These are phyloP conservation scores for Alternaria metachromatica DNA, from an alignment of 2,329 filamentous ascomycete genomes.

Conservation along the genomic window DNA sequence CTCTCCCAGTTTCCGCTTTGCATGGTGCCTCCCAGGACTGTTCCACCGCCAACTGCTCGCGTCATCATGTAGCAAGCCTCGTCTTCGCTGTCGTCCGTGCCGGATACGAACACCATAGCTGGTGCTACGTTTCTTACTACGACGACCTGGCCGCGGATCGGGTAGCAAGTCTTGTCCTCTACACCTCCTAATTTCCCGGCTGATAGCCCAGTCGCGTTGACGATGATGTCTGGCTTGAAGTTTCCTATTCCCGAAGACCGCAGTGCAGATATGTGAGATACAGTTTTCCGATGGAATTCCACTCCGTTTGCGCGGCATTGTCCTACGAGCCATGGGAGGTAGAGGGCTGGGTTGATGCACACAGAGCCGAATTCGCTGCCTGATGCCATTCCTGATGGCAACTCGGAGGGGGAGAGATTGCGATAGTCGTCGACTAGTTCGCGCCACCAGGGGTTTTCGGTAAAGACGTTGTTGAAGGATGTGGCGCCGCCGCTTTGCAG, in stretches of 20 bases:
- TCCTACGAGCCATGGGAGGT: constrained; percentile 82
- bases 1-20: constrained; percentile 79
- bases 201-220: constrained; percentile 84
- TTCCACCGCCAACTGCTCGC: constrained; percentile 75
- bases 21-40: constrained; percentile 81
- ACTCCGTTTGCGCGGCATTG: constrained; percentile 78
- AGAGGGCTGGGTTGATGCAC: constrained; percentile 88
- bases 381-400: constrained; percentile 70
- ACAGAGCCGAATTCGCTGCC: constrained; percentile 79
- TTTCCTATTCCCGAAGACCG: constrained; percentile 61
- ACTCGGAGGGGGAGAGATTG: constrained; percentile 55
- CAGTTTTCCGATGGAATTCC: constrained; percentile 53
- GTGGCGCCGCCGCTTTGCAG: constrained; percentile 63
- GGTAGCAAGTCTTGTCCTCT: constrained; percentile 72
- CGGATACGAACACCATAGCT: constrained; percentile 72
- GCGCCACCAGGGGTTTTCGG: constrained; percentile 68
- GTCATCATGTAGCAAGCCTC: constrained; percentile 84
- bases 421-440: not conserved
- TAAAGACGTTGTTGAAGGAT: constrained; percentile 4
- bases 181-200: constrained; percentile 81
- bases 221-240: constrained; percentile 67
- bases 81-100: constrained; percentile 73
- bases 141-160: constrained; percentile 81
- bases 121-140: constrained; percentile 78
- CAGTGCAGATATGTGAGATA: constrained; percentile 73